Percentiles rank a stretch among this genome's conserved stretches.
phyloP scores from a whole-genome alignment of 192 early-diverging fungal species.

The Thoreauomyces humboldtii region DNA sequence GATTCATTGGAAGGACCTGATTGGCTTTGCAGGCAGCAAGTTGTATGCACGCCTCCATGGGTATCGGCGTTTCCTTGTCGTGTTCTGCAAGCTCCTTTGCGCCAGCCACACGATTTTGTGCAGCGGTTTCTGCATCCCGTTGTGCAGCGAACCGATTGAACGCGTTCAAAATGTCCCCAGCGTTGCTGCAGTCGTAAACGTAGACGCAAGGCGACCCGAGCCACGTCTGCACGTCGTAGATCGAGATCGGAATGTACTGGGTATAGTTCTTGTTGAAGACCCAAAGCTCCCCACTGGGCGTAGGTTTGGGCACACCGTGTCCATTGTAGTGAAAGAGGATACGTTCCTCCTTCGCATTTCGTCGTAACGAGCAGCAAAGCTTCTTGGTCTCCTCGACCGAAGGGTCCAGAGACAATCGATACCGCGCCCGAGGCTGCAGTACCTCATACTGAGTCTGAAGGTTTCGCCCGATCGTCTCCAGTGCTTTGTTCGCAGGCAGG shows the following conservation, averaged over 20 bases:
- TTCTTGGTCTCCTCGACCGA: constrained; percentile 92
- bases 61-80: constrained; percentile 15
- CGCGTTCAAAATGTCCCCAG: constrained; percentile 84
- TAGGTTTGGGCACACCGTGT: constrained; percentile 95
- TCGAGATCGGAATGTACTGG: constrained; percentile 94
- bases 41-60: constrained; percentile 82
- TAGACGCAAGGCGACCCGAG: constrained; percentile 93
- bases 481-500: constrained; percentile 70
- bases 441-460: constrained; percentile 92
- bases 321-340: constrained; percentile 98
- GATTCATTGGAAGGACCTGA: constrained; percentile 88
- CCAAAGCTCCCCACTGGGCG: constrained; percentile 94
- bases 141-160: constrained; percentile 87
- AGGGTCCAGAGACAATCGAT: constrained; percentile 83
- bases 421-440: constrained; percentile 79
- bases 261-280: constrained; percentile 97
- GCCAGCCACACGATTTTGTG: constrained; percentile 8
- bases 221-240: constrained; percentile 91
- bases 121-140: constrained; percentile 66
- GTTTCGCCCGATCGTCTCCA: constrained; percentile 85
- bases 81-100: background rate
- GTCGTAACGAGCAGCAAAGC: constrained; percentile 74
- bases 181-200: constrained; percentile 94
- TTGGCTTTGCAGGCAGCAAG: constrained; percentile 85
- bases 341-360: constrained; percentile 88